Evolutionary conservation across 371 early-diverging fungal genomes (phyloP), one percentile per base, ranked within the genome.

Genomic region (Actinomucor elegans): DNA sequence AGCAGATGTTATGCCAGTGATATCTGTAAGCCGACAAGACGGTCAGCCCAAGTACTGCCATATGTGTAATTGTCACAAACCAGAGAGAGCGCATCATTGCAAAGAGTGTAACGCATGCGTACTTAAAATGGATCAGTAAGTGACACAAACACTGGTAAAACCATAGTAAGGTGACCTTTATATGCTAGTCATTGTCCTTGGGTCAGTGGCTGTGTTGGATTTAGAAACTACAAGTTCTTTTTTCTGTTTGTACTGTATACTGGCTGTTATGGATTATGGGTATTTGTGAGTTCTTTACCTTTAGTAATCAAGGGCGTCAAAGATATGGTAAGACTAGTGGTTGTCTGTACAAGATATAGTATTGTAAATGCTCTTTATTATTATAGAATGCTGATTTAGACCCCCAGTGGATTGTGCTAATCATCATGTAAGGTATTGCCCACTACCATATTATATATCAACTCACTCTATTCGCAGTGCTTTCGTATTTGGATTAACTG

Each of bases 71-170:
- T 66, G 75, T 36, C 69, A 75, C 56, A 86, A 84, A 55, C 82
- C 86, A 3, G 83, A 79, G 46, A 58, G 86, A 59, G 67, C 81
- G 7, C 84, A 86, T 67, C 86, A 86, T 42, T 86, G 86, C 44
- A 79, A 72, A 42, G 82, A 81, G 33, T 86, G 86, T 63, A 80
- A 80, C 51, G 55, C 67, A 36, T 86, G 86, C 54, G 78, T 84
- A 4, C 48, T 84, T 27, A 79, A 72, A 57, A 84, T 86, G 80
- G 86, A 86, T 53, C 86, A 86, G 84, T 83, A 73, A 52, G 78
- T 68, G 2, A 26, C n/a, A n/a, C 12, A 23, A 23, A 12, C 26
- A 4, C 8, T 12, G 40, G 23, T 14, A 41, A 1, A 41, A 18
- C 4, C n/a, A 35, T 14, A n/a, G 15, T 14, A 8, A 23, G 29